These are phyloP conservation scores for Chrysosphaeria jannelii DNA, from an alignment of 2,329 filamentous ascomycete genomes.

Conservation along the genomic window DNA sequence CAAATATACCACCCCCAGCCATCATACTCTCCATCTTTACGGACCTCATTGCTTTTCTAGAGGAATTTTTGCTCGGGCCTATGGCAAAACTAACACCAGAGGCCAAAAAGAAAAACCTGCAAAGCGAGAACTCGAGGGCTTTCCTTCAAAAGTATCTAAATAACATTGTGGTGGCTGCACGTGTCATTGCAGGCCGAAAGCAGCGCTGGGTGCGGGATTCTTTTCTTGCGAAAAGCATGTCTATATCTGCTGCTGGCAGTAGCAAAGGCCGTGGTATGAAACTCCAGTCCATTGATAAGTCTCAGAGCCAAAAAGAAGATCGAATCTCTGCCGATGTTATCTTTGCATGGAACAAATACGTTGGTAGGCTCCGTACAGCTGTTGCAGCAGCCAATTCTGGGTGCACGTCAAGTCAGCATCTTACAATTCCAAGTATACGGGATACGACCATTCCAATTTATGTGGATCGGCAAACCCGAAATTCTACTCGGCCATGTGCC, in stretches of 20 bases:
- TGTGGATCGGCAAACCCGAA: slow-evolving; percentile 40
- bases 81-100: slow-evolving; percentile 25
- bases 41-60: slow-evolving; percentile 33
- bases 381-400: slow-evolving; percentile 31
- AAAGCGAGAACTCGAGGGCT: slow-evolving; percentile 25
- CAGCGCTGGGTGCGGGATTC: slow-evolving; percentile 76
- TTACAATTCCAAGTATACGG: slow-evolving; percentile 34
- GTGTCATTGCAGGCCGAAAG: slow-evolving; percentile 58
- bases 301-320: slow-evolving; percentile 56
- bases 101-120: slow-evolving; percentile 30
- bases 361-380: slow-evolving; percentile 43
- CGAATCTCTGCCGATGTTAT: slow-evolving; percentile 57
- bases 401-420: slow-evolving; percentile 6
- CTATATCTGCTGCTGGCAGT: slow-evolving; percentile 35
- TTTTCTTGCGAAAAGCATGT: slow-evolving; percentile 61
- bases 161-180: slow-evolving; percentile 37
- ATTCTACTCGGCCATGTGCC: slow-evolving; percentile 45
- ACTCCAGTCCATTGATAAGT: slow-evolving; percentile 56
- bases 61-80: slow-evolving; percentile 32
- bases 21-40: slow-evolving; percentile 54
- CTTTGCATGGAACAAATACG: slow-evolving; percentile 40
- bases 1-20: slow-evolving; percentile 69
- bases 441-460: slow-evolving; percentile 36
- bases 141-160: slow-evolving; percentile 35
- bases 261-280: slow-evolving; percentile 67